Evolutionary conservation across 495 filamentous ascomycete genomes (phyloP).

Genomic region (Xylaria intraflava): DNA sequence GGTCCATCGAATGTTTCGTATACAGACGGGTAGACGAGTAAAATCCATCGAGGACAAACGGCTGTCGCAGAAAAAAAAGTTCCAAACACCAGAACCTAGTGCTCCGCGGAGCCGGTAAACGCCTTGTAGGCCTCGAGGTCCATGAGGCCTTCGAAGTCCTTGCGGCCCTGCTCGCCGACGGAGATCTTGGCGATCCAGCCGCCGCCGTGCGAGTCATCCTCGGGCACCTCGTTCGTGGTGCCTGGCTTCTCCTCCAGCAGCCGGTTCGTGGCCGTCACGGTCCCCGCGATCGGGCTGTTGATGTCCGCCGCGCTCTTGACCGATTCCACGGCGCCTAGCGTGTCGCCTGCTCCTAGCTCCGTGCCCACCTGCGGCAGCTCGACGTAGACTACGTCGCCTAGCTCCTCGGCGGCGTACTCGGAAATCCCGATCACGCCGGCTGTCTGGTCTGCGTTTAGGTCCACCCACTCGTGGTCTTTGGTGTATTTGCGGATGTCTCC

Average conservation of each 20-base stretch:
- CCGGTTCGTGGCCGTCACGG: slow-evolving; percentile 62
- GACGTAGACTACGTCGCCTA: slow-evolving; percentile 95
- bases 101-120: slow-evolving; percentile 46
- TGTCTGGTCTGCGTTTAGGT: slow-evolving; percentile 68
- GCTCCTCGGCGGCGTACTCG: slow-evolving; percentile 77
- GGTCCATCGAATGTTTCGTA: not conserved
- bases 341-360: slow-evolving; percentile 61
- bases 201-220: slow-evolving; percentile 61
- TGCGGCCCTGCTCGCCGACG: slow-evolving; percentile 52
- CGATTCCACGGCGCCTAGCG: slow-evolving; percentile 91
- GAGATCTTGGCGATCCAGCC: slow-evolving; percentile 85
- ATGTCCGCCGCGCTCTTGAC: slow-evolving; percentile 98
- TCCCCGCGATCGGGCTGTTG: slow-evolving; percentile 76
- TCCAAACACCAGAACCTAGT: slow-evolving; percentile 7
- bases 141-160: slow-evolving; percentile 72
- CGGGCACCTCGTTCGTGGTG: slow-evolving; percentile 75
- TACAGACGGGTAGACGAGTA: not conserved
- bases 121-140: slow-evolving; percentile 63
- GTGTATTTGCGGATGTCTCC: slow-evolving; percentile 79
- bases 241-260: slow-evolving; percentile 75
- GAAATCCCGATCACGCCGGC: slow-evolving; percentile 76
- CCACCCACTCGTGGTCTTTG: slow-evolving; percentile 96
- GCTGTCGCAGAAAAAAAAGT: not conserved
- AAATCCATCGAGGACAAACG: too few species aligned
- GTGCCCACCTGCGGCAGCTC: slow-evolving; percentile 70